Percentiles rank a stretch among this genome's conserved stretches.
Conservation (phyloP, 148 eudicot species). For the Oxyria digyna region DNA sequence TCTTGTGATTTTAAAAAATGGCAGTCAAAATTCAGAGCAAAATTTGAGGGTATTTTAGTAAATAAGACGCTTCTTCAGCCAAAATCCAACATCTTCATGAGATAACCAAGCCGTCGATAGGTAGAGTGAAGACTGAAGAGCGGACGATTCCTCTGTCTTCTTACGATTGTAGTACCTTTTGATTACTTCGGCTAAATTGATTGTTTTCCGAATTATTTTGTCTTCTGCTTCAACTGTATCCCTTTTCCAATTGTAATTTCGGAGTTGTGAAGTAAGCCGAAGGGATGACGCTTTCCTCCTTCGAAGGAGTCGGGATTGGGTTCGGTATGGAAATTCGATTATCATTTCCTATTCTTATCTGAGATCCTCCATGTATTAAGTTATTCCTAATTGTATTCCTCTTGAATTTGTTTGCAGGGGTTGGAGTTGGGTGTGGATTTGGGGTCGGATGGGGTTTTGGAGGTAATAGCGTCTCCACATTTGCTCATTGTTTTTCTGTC, state of each 20-base stretch:
- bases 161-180: not conserved
- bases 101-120: constrained; percentile 1
- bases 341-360: not conserved
- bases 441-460: constrained; percentile 81
- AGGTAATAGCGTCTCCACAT: constrained; percentile 20
- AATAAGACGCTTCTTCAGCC: not conserved
- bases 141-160: not conserved
- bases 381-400: not conserved
- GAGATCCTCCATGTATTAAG: not conserved
- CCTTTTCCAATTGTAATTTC: not conserved
- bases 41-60: not conserved
- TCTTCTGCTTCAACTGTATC: not conserved
- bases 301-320: constrained; percentile 54
- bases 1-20: too few species aligned
- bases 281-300: constrained; percentile 48
- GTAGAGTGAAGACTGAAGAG: not conserved
- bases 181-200: not conserved
- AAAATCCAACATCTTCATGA: not conserved
- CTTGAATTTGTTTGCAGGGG: constrained; percentile 21
- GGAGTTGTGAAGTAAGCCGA: not conserved
- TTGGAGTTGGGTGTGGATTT: constrained; percentile 67
- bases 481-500: not conserved
- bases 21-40: not conserved
- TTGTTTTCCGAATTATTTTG: not conserved
- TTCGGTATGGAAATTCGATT: constrained; percentile 26